Conservation (phyloP, 2,329 filamentous ascomycete genomes). For the Furcasterigmium sp. region DNA sequence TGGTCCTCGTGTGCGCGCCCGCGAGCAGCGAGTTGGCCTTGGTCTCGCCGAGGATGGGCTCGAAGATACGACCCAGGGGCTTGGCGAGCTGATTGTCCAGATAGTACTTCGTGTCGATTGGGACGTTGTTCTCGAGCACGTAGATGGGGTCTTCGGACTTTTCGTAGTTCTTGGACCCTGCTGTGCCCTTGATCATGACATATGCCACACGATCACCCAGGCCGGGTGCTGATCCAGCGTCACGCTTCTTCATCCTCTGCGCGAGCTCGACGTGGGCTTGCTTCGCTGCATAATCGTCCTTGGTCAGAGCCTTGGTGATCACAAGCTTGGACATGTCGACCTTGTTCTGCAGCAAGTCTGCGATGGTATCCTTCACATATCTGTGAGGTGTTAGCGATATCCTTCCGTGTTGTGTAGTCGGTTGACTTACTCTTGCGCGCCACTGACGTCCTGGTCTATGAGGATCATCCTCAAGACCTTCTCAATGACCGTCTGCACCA, state of each 20-base stretch:
- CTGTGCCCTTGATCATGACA: slow-evolving; percentile 90
- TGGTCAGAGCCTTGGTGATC: slow-evolving; percentile 94
- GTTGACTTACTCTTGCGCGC: slow-evolving; percentile 79
- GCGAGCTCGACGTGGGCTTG: slow-evolving; percentile 96
- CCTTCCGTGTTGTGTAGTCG: slow-evolving; percentile 3
- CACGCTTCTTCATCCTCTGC: slow-evolving; percentile 93
- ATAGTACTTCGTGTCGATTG: slow-evolving; percentile 98
- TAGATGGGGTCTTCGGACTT: slow-evolving; percentile 96
- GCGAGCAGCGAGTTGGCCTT: slow-evolving; percentile 82
- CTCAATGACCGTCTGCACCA: slow-evolving; percentile 96
- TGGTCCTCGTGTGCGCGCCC: slow-evolving; percentile 91
- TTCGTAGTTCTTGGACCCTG: slow-evolving; percentile 91
- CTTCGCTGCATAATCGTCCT: slow-evolving; percentile 83
- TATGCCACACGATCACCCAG: slow-evolving; percentile 96
- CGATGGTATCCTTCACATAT: slow-evolving; percentile 94
- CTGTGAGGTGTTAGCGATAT: slow-evolving; percentile 35
- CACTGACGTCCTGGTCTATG: slow-evolving; percentile 85
- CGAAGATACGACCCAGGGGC: slow-evolving; percentile 90
- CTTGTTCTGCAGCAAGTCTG: slow-evolving; percentile 93
- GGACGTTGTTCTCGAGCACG: slow-evolving; percentile 94
- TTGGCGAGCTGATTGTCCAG: slow-evolving; percentile 97
- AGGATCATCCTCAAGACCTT: slow-evolving; percentile 93
- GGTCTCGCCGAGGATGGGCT: slow-evolving; percentile 92
- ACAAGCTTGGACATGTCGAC: slow-evolving; percentile 99
- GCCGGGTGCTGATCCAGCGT: slow-evolving; percentile 86